A percentile compares a stretch with the other conserved stretches of the same genome.
Evolutionary conservation across 371 early-diverging fungal genomes (phyloP).

Genomic region (Apophysomyces ossiformis): DNA sequence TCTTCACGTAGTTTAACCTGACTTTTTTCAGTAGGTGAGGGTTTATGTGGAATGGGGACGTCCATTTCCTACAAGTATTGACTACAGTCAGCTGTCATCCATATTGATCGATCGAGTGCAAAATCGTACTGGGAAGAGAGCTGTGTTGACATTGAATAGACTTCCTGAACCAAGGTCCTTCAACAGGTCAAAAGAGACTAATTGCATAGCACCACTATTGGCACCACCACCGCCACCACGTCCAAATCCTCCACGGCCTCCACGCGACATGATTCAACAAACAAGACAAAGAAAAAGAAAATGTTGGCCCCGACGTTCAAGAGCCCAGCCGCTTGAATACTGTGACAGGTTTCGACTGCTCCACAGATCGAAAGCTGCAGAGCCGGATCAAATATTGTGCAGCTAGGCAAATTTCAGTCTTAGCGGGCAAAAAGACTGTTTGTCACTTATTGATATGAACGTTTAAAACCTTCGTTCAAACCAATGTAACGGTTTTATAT

Average conservation of each 20-base stretch:
- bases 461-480: too few species aligned
- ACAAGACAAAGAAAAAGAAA: slow-evolving; percentile 1
- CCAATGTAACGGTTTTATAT: too few species aligned
- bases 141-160: slow-evolving; percentile 50
- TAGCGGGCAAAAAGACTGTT: too few species aligned
- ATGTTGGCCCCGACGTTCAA: not conserved
- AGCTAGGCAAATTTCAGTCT: too few species aligned
- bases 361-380: too few species aligned
- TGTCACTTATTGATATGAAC: too few species aligned
- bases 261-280: slow-evolving; percentile 36
- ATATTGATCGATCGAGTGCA: not conserved
- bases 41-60: slow-evolving; percentile 51
- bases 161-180: slow-evolving; percentile 48
- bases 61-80: slow-evolving; percentile 41
- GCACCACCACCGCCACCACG: slow-evolving; percentile 46
- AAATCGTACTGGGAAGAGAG: slow-evolving; percentile 46
- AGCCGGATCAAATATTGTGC: too few species aligned
- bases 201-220: slow-evolving; percentile 47
- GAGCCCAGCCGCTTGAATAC: too few species aligned
- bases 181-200: slow-evolving; percentile 49
- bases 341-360: too few species aligned
- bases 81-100: not conserved
- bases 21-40: slow-evolving; percentile 36
- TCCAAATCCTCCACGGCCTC: slow-evolving; percentile 49
- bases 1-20: slow-evolving; percentile 39